Conservation (phyloP, 441 rosid species). For the Gossypium gossypioides region DNA sequence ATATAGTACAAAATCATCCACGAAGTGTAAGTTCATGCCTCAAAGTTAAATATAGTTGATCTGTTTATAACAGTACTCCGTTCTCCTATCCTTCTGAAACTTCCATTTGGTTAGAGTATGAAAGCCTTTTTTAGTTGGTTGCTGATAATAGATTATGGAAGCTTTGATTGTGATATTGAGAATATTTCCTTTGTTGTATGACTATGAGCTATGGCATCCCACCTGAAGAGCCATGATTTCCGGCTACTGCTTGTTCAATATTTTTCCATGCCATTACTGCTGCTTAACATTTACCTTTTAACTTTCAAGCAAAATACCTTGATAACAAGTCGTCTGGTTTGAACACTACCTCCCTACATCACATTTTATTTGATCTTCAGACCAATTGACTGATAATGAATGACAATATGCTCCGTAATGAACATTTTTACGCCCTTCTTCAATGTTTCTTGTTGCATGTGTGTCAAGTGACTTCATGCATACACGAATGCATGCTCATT, state of each 20-base stretch:
- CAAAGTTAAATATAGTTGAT: background rate
- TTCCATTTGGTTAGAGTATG: background rate
- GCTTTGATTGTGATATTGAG: background rate
- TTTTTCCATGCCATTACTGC: background rate
- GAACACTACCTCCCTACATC: background rate
- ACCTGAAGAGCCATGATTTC: background rate
- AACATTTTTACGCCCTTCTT: background rate
- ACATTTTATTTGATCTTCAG: background rate
- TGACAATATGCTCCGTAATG: background rate
- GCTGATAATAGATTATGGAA: background rate
- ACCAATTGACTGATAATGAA: background rate
- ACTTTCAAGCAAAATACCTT: background rate
- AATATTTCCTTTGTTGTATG: background rate
- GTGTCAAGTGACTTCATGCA: background rate
- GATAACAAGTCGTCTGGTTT: background rate
- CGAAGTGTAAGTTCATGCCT: conserved; percentile 39
- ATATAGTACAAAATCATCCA: conserved; percentile 63
- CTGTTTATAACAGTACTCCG: background rate
- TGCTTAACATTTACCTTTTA: background rate
- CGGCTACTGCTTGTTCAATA: background rate
- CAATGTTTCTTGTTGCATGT: background rate
- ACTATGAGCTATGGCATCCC: background rate
- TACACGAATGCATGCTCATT: background rate
- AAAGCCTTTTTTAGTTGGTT: background rate
- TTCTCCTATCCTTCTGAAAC: background rate